phyloP scores from a whole-genome alignment of 768 basidiomycete genomes.

The Asterophora lycoperdoides region DNA sequence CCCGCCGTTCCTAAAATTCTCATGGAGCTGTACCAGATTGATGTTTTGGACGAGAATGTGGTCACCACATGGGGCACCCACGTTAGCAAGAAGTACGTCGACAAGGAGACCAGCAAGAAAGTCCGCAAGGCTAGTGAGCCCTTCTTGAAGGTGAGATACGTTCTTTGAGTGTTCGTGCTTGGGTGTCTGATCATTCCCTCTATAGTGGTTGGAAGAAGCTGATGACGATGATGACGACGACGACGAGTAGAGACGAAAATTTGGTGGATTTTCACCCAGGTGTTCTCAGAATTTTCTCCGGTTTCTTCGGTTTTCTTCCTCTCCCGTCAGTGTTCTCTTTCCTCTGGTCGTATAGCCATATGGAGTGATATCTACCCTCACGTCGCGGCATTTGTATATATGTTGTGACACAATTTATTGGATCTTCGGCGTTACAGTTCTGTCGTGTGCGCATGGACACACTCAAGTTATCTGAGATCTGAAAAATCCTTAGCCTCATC shows the following conservation, averaged over 20 bases:
- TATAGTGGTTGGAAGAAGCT: conserved; percentile 84
- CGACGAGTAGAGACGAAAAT: conserved; percentile 20
- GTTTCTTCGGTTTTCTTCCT: too few relatives aligned
- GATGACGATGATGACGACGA: conserved; percentile 73
- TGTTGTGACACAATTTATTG: too few relatives aligned
- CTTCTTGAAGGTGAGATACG: conserved; percentile 75
- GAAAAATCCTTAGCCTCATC: too few relatives aligned
- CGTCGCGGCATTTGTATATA: too few relatives aligned
- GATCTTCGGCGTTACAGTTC: too few relatives aligned
- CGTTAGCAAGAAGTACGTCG: conserved; percentile 94
- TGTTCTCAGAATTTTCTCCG: too few relatives aligned
- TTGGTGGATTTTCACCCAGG: too few relatives aligned
- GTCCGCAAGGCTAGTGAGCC: conserved; percentile 94
- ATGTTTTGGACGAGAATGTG: conserved; percentile 89
- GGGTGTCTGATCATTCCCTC: background rate
- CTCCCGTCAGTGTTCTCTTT: too few relatives aligned
- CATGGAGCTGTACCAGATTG: conserved; percentile 90
- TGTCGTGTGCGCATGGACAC: too few relatives aligned
- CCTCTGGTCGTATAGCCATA: too few relatives aligned
- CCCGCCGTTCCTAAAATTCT: conserved; percentile 81
- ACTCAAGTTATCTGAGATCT: too few relatives aligned
- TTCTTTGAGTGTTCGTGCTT: background rate
- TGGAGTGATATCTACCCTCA: too few relatives aligned
- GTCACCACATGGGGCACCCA: conserved; percentile 93
- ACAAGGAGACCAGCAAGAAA: conserved; percentile 92